Evolutionary conservation across 495 filamentous ascomycete species (phyloP).

Genomic region (Beverwykella pulmonaria): DNA sequence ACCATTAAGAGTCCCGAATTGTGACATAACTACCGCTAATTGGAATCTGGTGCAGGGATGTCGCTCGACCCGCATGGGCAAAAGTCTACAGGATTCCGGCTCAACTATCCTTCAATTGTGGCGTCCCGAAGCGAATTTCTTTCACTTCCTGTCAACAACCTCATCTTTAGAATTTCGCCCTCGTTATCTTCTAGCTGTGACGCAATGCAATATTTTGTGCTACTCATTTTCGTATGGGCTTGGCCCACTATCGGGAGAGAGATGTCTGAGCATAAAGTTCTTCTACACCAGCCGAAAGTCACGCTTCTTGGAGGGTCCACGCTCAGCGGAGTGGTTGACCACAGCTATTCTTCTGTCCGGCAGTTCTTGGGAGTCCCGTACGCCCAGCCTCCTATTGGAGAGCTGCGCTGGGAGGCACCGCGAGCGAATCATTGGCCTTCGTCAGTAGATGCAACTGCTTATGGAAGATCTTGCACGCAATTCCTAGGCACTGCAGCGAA

Average conservation of each 20-base stretch:
- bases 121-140: too few relatives aligned
- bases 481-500: conserved; percentile 30
- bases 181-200: background rate
- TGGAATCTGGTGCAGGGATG: background rate
- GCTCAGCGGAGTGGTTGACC: conserved; percentile 2
- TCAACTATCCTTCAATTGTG: background rate
- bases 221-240: background rate
- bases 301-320: background rate
- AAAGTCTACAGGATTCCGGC: background rate
- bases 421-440: conserved; percentile 40
- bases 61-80: background rate
- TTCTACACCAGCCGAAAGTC: background rate
- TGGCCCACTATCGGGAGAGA: background rate
- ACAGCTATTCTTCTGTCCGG: conserved; percentile 33
- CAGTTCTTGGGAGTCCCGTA: conserved; percentile 51
- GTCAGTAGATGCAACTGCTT: conserved; percentile 39
- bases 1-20: too few relatives aligned
- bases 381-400: conserved; percentile 46
- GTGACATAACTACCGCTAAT: background rate
- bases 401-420: conserved; percentile 48
- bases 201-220: background rate
- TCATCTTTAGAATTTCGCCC: background rate
- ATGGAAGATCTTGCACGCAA: conserved; percentile 47
- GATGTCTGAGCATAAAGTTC: background rate
- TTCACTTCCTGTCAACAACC: background rate